Evolutionary conservation across 2,329 filamentous ascomycete genomes (phyloP).

Genomic region (Orbilia brochopaga): DNA sequence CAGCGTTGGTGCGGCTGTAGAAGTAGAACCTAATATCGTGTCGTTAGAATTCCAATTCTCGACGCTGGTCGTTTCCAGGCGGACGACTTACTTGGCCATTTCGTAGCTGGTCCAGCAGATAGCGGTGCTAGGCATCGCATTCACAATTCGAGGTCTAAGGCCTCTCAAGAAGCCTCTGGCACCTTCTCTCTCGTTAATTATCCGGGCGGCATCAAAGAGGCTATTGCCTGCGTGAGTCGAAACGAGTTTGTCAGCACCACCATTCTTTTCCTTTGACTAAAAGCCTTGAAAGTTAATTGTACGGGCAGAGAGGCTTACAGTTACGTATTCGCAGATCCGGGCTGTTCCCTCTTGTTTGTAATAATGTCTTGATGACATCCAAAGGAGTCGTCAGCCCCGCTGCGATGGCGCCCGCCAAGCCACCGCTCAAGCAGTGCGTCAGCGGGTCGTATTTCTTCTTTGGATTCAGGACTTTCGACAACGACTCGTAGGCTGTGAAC

Average conservation of each 20-base stretch:
- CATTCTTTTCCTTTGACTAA: neutral
- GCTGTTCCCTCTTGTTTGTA: constrained; percentile 89
- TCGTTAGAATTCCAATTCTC: neutral
- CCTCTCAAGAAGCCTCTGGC: constrained; percentile 90
- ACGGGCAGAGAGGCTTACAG: constrained; percentile 39
- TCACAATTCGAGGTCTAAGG: constrained; percentile 86
- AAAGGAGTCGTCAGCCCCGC: constrained; percentile 93
- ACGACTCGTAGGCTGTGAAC: constrained; percentile 96
- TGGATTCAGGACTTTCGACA: constrained; percentile 92
- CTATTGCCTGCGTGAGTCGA: constrained; percentile 67
- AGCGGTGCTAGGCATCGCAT: constrained; percentile 98
- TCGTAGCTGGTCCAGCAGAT: constrained; percentile 74
- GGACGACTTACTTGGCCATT: constrained; percentile 55
- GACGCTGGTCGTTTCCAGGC: neutral
- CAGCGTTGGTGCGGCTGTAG: neutral
- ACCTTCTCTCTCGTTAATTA: constrained; percentile 84
- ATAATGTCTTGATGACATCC: constrained; percentile 96
- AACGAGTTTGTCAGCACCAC: neutral
- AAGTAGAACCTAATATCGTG: neutral
- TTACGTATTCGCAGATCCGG: constrained; percentile 78
- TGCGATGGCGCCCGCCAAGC: constrained; percentile 88
- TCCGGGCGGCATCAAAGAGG: constrained; percentile 75
- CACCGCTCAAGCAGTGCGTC: constrained; percentile 91
- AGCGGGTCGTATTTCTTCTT: constrained; percentile 84
- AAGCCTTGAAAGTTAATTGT: neutral